Base-by-base conservation (phyloP, 2,329 filamentous ascomycete genomes). In the Phialophora expanda region DNA sequence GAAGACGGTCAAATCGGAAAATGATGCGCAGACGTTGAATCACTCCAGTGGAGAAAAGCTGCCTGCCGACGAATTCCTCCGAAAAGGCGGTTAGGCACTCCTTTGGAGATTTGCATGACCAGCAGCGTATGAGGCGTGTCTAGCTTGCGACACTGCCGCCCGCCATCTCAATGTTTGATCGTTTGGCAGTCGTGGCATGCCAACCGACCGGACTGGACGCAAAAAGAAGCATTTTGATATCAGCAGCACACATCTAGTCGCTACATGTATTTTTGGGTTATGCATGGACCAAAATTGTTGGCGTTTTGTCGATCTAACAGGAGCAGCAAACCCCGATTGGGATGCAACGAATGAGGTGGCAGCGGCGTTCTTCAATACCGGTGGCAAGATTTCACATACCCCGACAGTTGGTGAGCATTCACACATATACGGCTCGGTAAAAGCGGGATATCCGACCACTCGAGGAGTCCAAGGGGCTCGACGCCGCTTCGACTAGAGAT, bases 1-100 rank as follows among this genome's bases (percentile, higher is more conserved):
- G 70, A 74, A 79, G 61, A 78, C 77, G 65, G 69, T 71, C 53
- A 80, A 78, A 62, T 73, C 74, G 4, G 72, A 76, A 30, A 72
- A 71, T 11, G 78, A 80, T 20, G 65, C 73, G 17, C 66, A 65
- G 34, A 73, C 73, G 28, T 70, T 73, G 28, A 73, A 74, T n/a
- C 58, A 70, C 28, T 70, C 72, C 48, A 74, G 75, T 5, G 75
- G 73, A 1, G 80, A 82, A 65, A 74, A 77, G 8, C 71, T 80
- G 11, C 79, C 80, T 32, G 73, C 73, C 14, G 79, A 82, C 66
- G 79, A 79, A 62, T 78, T 78, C 14, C 66, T 81, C 71, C 75
- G 80, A 61, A 82, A 82, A 72, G 80, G 80, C 22, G 80, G 80
- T 30, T 82, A 74, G 80, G 63, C 51, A 62, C 55, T 69, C 63